A percentile compares a stretch with the other conserved stretches of the same genome.
Evolutionary conservation across 2,329 filamentous ascomycete genomes (phyloP).

Genomic region (Tolypocladium endophyticum): DNA sequence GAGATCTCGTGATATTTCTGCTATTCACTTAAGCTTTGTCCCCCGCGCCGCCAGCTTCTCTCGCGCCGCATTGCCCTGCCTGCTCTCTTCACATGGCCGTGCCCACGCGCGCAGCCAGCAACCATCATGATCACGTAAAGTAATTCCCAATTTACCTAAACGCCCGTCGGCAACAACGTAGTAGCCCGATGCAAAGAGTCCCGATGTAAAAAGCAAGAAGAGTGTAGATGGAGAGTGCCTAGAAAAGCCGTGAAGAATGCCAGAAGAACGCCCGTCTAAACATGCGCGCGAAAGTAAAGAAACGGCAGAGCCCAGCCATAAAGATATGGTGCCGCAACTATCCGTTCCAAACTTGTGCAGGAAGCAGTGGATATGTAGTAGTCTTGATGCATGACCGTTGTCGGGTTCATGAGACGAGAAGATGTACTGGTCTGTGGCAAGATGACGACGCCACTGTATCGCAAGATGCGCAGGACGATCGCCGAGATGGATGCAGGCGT

Average conservation of each 20-base stretch:
- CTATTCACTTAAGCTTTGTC: slow-evolving; percentile 18
- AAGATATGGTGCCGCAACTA: background rate
- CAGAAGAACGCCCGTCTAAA: background rate
- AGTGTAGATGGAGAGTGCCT: background rate
- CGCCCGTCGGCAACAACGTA: background rate
- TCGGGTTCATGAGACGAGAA: background rate
- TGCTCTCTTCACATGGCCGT: background rate
- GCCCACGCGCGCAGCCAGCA: background rate
- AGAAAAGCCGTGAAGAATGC: background rate
- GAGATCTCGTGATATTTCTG: slow-evolving; percentile 22
- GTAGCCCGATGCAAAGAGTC: background rate
- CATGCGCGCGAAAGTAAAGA: background rate
- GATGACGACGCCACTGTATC: background rate
- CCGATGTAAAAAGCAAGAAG: background rate
- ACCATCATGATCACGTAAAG: background rate
- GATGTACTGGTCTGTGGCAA: background rate
- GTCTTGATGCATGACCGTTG: background rate
- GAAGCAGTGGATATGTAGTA: background rate
- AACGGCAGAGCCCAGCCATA: background rate
- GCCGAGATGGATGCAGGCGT: background rate
- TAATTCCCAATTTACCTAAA: background rate
- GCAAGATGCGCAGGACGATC: background rate
- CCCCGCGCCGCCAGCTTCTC: background rate
- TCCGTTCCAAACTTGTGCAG: background rate
- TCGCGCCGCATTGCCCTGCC: background rate